These are phyloP conservation scores for Ceraceosorus guamensis DNA, from an alignment of 1,284 basidiomycete genomes.

Conservation along the genomic window DNA sequence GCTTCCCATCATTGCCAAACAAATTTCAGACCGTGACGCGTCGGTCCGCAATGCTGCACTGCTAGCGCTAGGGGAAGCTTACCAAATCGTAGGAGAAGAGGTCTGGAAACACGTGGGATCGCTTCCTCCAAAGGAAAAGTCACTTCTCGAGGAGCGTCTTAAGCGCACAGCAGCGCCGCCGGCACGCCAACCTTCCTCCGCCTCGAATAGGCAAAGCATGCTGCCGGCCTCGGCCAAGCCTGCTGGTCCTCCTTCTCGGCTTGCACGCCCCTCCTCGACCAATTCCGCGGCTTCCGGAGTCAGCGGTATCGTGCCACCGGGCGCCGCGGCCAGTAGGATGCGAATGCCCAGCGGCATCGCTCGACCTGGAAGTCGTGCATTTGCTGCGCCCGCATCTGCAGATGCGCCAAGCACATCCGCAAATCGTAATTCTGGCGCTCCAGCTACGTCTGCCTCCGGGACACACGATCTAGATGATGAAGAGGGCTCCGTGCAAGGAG, in stretches of 20 bases:
- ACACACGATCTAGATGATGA: slow-evolving; percentile 5
- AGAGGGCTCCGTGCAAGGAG: slow-evolving; percentile 14
- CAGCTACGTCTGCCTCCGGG: not conserved
- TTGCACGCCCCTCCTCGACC: not conserved
- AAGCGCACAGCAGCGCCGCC: slow-evolving; percentile 60
- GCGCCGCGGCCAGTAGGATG: not conserved
- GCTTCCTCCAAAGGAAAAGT: slow-evolving; percentile 76
- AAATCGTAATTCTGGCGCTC: not conserved
- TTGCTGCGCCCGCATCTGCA: not conserved
- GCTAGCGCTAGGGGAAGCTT: slow-evolving; percentile 71
- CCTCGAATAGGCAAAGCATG: slow-evolving; percentile 9
- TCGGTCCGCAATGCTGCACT: slow-evolving; percentile 76
- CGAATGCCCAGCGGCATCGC: not conserved
- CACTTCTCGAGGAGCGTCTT: slow-evolving; percentile 80
- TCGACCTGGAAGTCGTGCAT: not conserved
- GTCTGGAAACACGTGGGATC: slow-evolving; percentile 72
- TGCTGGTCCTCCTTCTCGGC: not conserved
- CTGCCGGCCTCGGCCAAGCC: not conserved
- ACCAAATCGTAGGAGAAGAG: slow-evolving; percentile 73
- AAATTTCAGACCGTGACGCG: slow-evolving; percentile 82
- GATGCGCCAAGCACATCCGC: not conserved
- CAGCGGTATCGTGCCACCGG: not conserved
- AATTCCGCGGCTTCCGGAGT: not conserved
- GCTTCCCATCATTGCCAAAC: slow-evolving; percentile 68
- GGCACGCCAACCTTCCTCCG: slow-evolving; percentile 4